Conservation (phyloP, 139 green algal species). For the Asterochloris sp. region DNA sequence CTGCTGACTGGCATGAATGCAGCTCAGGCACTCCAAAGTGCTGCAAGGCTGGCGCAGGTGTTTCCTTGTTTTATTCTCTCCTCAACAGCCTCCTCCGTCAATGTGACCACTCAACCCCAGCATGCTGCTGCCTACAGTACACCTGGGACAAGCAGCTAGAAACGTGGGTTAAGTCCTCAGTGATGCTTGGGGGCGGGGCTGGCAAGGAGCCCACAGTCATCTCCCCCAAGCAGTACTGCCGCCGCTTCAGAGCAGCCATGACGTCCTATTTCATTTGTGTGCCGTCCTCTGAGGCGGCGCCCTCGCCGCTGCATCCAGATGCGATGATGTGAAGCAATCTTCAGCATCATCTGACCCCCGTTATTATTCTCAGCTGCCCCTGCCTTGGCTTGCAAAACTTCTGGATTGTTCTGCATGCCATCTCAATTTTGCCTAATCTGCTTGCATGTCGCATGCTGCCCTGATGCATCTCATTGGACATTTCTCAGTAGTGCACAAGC, state of each 20-base stretch:
- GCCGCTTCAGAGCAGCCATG: constrained; percentile 74
- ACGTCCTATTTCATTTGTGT: constrained; percentile 76
- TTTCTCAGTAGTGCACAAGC: too few species aligned
- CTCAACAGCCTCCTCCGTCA: too few species aligned
- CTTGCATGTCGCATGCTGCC: too few species aligned
- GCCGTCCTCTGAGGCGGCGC: constrained; percentile 31
- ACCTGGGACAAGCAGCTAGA: constrained; percentile 98
- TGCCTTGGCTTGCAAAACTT: too few species aligned
- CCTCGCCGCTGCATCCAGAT: constrained; percentile 6
- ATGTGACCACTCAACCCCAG: not conserved
- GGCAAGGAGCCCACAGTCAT: constrained; percentile 90
- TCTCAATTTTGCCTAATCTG: too few species aligned
- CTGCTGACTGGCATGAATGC: too few species aligned
- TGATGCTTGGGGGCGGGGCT: constrained; percentile 69
- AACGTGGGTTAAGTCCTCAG: constrained; percentile 93
- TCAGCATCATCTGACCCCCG: too few species aligned
- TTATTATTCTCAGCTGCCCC: too few species aligned
- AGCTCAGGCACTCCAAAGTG: not conserved
- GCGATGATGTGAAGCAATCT: constrained; percentile 3
- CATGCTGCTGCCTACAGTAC: constrained; percentile 69
- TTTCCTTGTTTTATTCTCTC: too few species aligned
- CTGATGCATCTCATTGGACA: too few species aligned
- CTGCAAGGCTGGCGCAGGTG: too few species aligned
- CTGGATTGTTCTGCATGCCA: too few species aligned
- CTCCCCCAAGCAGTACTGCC: constrained; percentile 90